Percentiles rank a stretch among this genome's conserved stretches.
phyloP scores from a whole-genome alignment of 441 rosid species.

The Lepidium campestre region DNA sequence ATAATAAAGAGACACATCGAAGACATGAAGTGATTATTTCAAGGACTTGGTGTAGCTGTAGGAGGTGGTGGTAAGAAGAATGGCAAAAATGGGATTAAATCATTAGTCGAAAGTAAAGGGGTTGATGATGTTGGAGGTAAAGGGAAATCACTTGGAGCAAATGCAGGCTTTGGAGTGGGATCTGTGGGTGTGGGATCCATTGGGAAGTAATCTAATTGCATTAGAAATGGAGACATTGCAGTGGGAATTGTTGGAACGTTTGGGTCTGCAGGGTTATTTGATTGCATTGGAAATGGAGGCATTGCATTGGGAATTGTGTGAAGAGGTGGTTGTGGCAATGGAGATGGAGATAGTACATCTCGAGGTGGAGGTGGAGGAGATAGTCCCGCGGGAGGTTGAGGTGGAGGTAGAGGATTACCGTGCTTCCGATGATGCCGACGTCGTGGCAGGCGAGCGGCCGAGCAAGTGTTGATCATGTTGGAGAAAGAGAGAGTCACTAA shows the following conservation, averaged over 20 bases:
- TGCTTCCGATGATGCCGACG: too few relatives aligned
- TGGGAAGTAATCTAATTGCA: background rate
- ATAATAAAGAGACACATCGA: background rate
- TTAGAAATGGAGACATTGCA: background rate
- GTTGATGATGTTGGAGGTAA: background rate
- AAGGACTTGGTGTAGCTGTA: conserved; percentile 16
- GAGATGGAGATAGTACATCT: conserved; percentile 18
- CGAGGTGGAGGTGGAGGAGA: too few relatives aligned
- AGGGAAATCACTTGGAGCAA: too few relatives aligned
- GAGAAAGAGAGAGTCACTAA: conserved; percentile 18
- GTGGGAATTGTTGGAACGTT: conserved; percentile 4
- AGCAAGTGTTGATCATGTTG: conserved; percentile 11
- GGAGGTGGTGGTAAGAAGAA: conserved; percentile 17
- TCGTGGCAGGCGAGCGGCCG: too few relatives aligned
- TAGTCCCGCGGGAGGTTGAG: conserved; percentile 25
- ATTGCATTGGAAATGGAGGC: conserved; percentile 7
- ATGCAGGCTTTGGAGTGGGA: too few relatives aligned
- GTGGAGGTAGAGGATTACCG: too few relatives aligned
- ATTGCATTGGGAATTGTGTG: conserved; percentile 5
- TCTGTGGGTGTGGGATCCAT: too few relatives aligned
- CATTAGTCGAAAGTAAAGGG: conserved; percentile 16
- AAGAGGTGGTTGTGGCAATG: conserved; percentile 9
- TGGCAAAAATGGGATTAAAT: background rate
- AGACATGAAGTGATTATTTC: conserved; percentile 1
- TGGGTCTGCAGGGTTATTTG: conserved; percentile 4